phyloP scores from a whole-genome alignment of 805 yeast species.

The Debaryomyces prosopidis region DNA sequence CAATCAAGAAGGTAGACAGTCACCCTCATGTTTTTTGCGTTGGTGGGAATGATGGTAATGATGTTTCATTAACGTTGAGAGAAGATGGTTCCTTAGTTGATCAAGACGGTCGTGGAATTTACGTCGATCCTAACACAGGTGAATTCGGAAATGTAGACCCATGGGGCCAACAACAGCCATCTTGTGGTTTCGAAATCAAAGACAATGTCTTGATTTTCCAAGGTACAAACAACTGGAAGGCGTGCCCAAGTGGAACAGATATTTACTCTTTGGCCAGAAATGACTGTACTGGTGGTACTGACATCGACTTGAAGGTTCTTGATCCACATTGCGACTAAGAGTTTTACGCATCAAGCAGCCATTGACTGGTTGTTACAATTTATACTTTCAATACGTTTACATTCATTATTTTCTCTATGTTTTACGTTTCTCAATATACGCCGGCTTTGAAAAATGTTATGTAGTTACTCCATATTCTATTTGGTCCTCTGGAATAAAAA shows the following conservation, averaged over 20 bases:
- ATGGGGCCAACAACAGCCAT: constrained; percentile 30
- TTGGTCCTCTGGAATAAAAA: too few species aligned
- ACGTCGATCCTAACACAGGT: constrained; percentile 28
- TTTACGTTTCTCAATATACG: too few species aligned
- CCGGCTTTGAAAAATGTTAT: too few species aligned
- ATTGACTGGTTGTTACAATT: too few species aligned
- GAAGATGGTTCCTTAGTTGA: constrained; percentile 29
- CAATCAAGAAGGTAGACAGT: constrained; percentile 26
- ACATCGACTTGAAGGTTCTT: constrained; percentile 13
- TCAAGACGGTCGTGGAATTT: constrained; percentile 29
- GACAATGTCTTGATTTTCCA: constrained; percentile 37
- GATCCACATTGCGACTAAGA: too few species aligned
- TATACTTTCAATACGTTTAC: too few species aligned
- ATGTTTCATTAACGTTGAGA: constrained; percentile 22
- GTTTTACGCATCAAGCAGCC: too few species aligned
- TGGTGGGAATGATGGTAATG: constrained; percentile 31
- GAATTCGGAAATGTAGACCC: constrained; percentile 35
- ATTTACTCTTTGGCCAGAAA: constrained; percentile 24
- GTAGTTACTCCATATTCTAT: too few species aligned
- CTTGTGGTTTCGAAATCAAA: constrained; percentile 40
- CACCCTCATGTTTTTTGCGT: constrained; percentile 36
- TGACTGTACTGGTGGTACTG: constrained; percentile 29
- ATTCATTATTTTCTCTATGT: too few species aligned
- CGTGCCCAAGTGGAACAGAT: constrained; percentile 34
- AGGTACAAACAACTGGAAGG: constrained; percentile 36